Evolutionary conservation across 352 stramenopile species (phyloP), one percentile per base, ranked within the genome.

Genomic region (Discostella stelligera): DNA sequence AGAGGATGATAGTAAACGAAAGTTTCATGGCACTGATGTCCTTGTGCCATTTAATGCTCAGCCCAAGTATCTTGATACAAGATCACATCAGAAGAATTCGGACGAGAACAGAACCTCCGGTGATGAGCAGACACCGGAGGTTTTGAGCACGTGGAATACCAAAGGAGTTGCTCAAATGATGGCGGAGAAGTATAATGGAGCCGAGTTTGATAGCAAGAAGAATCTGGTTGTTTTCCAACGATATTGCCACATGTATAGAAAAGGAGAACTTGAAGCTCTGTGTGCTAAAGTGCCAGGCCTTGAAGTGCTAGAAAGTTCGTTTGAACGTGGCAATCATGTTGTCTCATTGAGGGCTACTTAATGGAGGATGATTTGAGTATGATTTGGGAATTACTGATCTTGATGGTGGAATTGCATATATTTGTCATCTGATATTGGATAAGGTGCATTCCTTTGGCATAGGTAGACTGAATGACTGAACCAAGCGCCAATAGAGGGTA

Each of bases 221-320:
- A 87, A 88, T 59, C 86, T 93, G 21, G 83, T 95, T 8, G 87
- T 95, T 32, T 96, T 96, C 68, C 83, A 96, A 74, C 78, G 94
- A 27, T 97, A 96, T 72, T 97, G 93, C 77, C 94, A 97, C 77
- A 82, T 97, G 61, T 97, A 95, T 74, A 65, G 71, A 8, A 72
- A 89, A 62, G 93, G 91, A 13, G 94, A 97, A 84, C 72, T 97
- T 11, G 91, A 95, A 72, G 74, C 82, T 37, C 65, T 96, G 23
- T 76, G 94, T 10, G 56, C 80, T n/a, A 54, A 84, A 27, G 66
- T 90, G 18, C 59, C 65, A 14, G 61, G 73, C 11, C 44, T 89
- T 4, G 65, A 81, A 44, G 25, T 93, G 10, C 32, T 89, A 20
- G 74, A 84, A 53, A 83, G 74, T 55, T 77, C 84, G 18, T 92